Evolutionary conservation across 2,329 filamentous ascomycete genomes (phyloP), one percentile per base, ranked within the genome.

Genomic region (Fusarium sp.): DNA sequence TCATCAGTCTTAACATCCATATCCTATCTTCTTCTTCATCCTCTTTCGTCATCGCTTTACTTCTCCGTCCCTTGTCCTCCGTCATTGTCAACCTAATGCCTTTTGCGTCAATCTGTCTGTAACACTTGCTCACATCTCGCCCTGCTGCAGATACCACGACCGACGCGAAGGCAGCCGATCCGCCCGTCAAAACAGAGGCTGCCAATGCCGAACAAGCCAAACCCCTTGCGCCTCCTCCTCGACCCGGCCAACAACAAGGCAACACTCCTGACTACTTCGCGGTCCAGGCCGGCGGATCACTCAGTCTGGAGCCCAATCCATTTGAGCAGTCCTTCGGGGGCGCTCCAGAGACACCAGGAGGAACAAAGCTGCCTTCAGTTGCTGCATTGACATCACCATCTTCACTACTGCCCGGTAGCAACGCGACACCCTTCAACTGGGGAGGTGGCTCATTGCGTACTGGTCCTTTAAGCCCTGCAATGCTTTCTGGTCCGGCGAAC

Each of bases 401-500:
- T 47, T 90, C 94, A 24, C 88, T 97, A 22, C 83, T 94, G 32
- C 91, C 91, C 49, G 93, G 92, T 70, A 88, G 88, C 75, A 93
- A 89, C 70, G 89, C 89, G 58, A 92, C 89, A 38, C 88, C 90
- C 24, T 92, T 92, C 77, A 90, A 92, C 81, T 98, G 95, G 94
- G 87, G 87, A 73, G 88, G 89, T 72, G 91, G 94, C 75, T 97
- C 94, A 47, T 85, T 99, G 76, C 91, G 96, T 72, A 95, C 94
- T 66, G 96, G 96, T 74, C 96, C 96, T 44, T 83, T 99, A 73
- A 98, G 96, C 81, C 96, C 96, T 83, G 96, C 95, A 70, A 98
- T 99, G 95, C 90, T 99, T 59, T 93, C 94, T 49, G 96, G 94
- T 25, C 96, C 91, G 40, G 83, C 88, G 40, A 92, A 88, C 79